Conservation (phyloP, 495 filamentous ascomycete species). For the Cudoniella acicularis region DNA sequence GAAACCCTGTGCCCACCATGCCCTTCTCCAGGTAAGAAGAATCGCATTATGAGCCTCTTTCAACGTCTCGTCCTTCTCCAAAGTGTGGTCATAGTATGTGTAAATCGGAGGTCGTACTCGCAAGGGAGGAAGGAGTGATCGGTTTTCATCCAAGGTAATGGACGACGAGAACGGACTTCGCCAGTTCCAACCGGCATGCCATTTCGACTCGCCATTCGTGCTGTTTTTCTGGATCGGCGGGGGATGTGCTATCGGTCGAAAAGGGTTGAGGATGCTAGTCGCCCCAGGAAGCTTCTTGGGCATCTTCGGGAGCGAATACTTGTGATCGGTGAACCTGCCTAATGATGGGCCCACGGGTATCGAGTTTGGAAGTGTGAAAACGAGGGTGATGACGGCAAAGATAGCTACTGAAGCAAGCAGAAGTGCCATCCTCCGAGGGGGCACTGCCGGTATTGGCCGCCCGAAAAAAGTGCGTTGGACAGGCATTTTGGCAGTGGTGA, state of each 20-base stretch:
- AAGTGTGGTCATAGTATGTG: slow-evolving; percentile 78
- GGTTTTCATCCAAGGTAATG: slow-evolving; percentile 79
- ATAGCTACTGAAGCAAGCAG: slow-evolving; percentile 42
- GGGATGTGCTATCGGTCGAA: slow-evolving; percentile 67
- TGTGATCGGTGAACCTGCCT: slow-evolving; percentile 40
- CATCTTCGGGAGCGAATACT: slow-evolving; percentile 26
- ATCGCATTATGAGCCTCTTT: slow-evolving; percentile 72
- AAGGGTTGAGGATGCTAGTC: slow-evolving; percentile 49
- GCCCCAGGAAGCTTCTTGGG: slow-evolving; percentile 28
- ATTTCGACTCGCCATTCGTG: slow-evolving; percentile 71
- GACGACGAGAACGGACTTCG: slow-evolving; percentile 82
- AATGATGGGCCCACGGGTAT: slow-evolving; percentile 31
- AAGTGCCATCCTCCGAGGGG: slow-evolving; percentile 40
- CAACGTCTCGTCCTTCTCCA: slow-evolving; percentile 55
- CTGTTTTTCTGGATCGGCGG: slow-evolving; percentile 73
- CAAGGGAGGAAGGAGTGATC: slow-evolving; percentile 84
- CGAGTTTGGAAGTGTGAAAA: slow-evolving; percentile 30
- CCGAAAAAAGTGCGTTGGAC: slow-evolving; percentile 45
- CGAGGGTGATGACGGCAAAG: slow-evolving; percentile 42
- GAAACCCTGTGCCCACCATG: slow-evolving; percentile 94
- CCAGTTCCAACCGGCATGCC: slow-evolving; percentile 90
- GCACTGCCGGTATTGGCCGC: slow-evolving; percentile 38
- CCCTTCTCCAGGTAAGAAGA: slow-evolving; percentile 82
- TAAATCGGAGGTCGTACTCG: slow-evolving; percentile 73
- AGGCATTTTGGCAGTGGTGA: slow-evolving; percentile 38